phyloP scores from a whole-genome alignment of 1,139 yeast genomes.

The Entelexis paramagnoliae region DNA sequence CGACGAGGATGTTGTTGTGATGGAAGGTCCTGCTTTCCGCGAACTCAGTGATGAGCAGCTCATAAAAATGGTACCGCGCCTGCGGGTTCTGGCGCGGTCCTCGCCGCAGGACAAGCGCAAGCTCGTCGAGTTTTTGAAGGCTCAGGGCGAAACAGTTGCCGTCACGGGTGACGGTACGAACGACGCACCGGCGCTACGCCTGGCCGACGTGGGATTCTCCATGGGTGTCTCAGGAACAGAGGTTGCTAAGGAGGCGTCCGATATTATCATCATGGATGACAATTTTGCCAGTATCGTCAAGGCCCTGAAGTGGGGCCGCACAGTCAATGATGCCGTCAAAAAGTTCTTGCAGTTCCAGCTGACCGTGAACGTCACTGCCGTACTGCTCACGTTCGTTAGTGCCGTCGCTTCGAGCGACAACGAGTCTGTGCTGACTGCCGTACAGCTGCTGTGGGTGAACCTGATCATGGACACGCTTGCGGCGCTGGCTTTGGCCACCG shows the following conservation, averaged over 20 bases:
- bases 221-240: slow-evolving; percentile 94
- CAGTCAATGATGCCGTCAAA: slow-evolving; percentile 87
- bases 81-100: slow-evolving; percentile 83
- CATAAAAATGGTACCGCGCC: slow-evolving; percentile 49
- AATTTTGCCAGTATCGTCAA: slow-evolving; percentile 90
- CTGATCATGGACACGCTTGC: slow-evolving; percentile 97
- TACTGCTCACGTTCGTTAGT: slow-evolving; percentile 80
- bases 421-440: slow-evolving; percentile 86
- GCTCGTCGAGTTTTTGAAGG: slow-evolving; percentile 70
- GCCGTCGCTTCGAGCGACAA: slow-evolving; percentile 77
- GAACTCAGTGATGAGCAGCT: slow-evolving; percentile 53
- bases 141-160: slow-evolving; percentile 86
- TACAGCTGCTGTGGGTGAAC: slow-evolving; percentile 93
- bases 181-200: slow-evolving; percentile 87
- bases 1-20: slow-evolving; percentile 41
- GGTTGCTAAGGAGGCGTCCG: slow-evolving; percentile 93
- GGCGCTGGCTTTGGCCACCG: slow-evolving; percentile 95
- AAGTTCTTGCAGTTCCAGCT: slow-evolving; percentile 93
- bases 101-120: slow-evolving; percentile 90
- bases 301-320: slow-evolving; percentile 99
- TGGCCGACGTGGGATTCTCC: slow-evolving; percentile 88
- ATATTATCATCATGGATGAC: slow-evolving; percentile 87
- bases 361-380: slow-evolving; percentile 94
- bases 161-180: slow-evolving; percentile 98
- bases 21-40: slow-evolving; percentile 92